Base-by-base conservation (phyloP, 805 yeast species). In the Yamadazyma paraphyllophila region DNA sequence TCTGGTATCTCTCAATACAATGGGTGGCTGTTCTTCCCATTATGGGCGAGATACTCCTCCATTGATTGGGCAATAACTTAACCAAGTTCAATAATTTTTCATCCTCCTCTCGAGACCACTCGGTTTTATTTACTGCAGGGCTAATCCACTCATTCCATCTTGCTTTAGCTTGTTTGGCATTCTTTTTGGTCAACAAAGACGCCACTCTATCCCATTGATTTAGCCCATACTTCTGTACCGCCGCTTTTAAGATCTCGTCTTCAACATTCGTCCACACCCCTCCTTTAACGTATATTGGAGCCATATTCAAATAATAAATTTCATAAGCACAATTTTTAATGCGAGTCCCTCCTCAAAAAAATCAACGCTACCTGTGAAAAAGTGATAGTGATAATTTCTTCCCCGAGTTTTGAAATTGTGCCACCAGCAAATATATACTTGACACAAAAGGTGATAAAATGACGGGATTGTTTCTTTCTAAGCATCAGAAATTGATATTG, bases 161-260 rank as follows among this genome's bases (percentile, higher is more conserved):
- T 1, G 95, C 87, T 58, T 90, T 88, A 50, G 96, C 92, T 61
- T 94, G 98, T 58, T 82, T 83, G 4, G 97, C 96, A 1, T 90
- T 83, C 63, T 92, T 92, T 60, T 86, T 81, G 5, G 88, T 83
- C 30, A 92, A 67, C 37, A 92, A 72, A 0, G 97, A 89, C 0
- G 96, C 86, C 4, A 92, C 92, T 41, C 97, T 78, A 11, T 94
- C 77, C 99, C 99, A 92, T 58, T 94, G 97, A 55, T 88, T 90
- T 14, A 90, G 71, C 0, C 99, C 99, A 63, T 92, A 92, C 60
- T 92, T 94, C 33, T 94, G 78, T 2, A 94, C 87, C 1, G 97
- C 97, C 0, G 97, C 96, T 52, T 84, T 83, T 36, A 92, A 70
- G 36, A 94, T 85, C 63, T 89, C 92, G 63, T 94, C 99, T 52